A percentile compares a stretch with the other conserved stretches of the same genome.
These are phyloP conservation scores for Erysimum pusillum DNA, from an alignment of 441 rosid species.

Conservation along the genomic window DNA sequence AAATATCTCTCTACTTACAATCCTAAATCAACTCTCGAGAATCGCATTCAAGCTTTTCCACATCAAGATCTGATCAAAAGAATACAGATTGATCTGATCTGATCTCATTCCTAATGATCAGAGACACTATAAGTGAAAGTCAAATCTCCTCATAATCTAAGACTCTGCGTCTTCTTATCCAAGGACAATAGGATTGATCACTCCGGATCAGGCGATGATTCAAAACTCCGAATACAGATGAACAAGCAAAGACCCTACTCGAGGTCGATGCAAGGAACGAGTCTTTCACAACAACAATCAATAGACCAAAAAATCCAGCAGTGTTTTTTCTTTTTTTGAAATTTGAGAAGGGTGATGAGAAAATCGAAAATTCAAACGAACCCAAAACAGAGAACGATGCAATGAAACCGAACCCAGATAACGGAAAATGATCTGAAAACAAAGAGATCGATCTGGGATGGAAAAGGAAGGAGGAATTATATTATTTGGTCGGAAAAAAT, in stretches of 20 bases:
- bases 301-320: neutral
- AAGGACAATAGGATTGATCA: conserved; percentile 21
- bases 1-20: conserved; percentile 25
- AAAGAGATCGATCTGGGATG: conserved; percentile 35
- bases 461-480: neutral
- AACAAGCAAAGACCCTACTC: conserved; percentile 35
- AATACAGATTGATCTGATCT: conserved; percentile 40
- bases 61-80: conserved; percentile 53
- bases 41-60: conserved; percentile 40
- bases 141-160: conserved; percentile 30
- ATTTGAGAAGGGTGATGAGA: neutral
- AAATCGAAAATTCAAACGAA: conserved; percentile 28
- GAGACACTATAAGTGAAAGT: conserved; percentile 42
- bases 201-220: conserved; percentile 26
- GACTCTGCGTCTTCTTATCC: conserved; percentile 35
- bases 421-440: conserved; percentile 9
- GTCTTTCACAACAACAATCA: conserved; percentile 31
- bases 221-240: neutral
- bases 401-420: conserved; percentile 30
- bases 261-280: conserved; percentile 20
- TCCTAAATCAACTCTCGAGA: conserved; percentile 24
- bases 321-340: no score
- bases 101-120: conserved; percentile 38
- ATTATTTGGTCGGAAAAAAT: conserved; percentile 27
- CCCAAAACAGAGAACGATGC: conserved; percentile 37